A percentile compares a stretch with the other conserved stretches of the same genome.
Conservation (phyloP, 2,329 filamentous ascomycete species). For the Calonectria naviculata region DNA sequence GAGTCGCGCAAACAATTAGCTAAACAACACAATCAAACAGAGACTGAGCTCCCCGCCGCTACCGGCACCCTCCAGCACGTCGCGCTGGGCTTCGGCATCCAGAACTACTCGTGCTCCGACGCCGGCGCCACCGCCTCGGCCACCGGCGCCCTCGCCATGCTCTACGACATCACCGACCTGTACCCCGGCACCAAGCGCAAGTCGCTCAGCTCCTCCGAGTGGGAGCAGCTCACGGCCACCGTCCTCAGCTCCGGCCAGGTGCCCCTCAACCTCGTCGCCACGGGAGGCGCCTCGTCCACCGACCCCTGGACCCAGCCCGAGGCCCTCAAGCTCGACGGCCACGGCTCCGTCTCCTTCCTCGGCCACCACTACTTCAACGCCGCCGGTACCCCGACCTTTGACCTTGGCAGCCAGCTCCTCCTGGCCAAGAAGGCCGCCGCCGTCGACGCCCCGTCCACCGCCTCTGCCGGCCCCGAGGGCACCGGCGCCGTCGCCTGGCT, state of each 20-base stretch:
- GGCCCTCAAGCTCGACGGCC: conserved; percentile 51
- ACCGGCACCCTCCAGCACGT: conserved; percentile 62
- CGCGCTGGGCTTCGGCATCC: conserved; percentile 71
- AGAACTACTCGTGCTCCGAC: conserved; percentile 74
- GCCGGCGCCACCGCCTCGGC: conserved; percentile 49
- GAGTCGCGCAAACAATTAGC: neutral
- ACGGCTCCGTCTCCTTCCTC: conserved; percentile 53
- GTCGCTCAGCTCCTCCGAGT: conserved; percentile 53
- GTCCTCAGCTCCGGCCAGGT: conserved; percentile 54
- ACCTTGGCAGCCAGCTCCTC: conserved; percentile 57
- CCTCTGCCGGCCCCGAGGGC: conserved; percentile 57
- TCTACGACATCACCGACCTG: conserved; percentile 67
- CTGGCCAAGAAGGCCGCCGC: conserved; percentile 60
- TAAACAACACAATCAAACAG: conserved; percentile 39
- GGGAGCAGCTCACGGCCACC: conserved; percentile 51
- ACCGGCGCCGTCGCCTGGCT: conserved; percentile 69
- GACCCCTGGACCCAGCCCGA: conserved; percentile 57
- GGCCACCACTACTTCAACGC: conserved; percentile 77
- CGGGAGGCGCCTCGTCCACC: conserved; percentile 54
- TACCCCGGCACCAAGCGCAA: conserved; percentile 56
- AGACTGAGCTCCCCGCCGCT: conserved; percentile 57
- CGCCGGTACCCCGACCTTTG: conserved; percentile 67
- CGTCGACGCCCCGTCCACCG: conserved; percentile 62
- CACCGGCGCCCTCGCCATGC: conserved; percentile 68
- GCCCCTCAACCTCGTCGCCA: conserved; percentile 59